Base-by-base conservation (phyloP, 257 asterid species). In the Gentiana straminea region DNA sequence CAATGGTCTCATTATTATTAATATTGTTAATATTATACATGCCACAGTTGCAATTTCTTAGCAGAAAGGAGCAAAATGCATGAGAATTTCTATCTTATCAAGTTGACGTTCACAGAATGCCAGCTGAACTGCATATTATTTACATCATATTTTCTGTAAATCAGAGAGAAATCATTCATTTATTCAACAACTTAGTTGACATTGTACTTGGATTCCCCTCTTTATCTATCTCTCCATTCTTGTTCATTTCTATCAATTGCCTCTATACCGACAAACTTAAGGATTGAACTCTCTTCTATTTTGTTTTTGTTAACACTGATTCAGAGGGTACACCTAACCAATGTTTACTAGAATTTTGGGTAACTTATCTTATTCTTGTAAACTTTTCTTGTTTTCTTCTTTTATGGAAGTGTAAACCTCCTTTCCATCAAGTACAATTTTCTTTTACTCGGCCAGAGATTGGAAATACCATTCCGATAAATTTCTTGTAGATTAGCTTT, bases 291-390 rank as follows among this genome's bases (percentile, higher is more conserved):
- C 7, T 48, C 3, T 51, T 47, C 33, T 49, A 13, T 46, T 24
- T 24, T 24, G 24, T 24, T 24, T 24, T 24, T 24, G 24, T 24
- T 24, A 15, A 24, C 24, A 24, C 24, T 24, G 24, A 24, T 24
- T 24, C 5, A 53, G 12, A 35, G 13, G 39, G 36, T 34, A 10
- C 24, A 3, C 12, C 37, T 32, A 6, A 12, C 41, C 35, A 39
- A 64, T 64, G 69, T 39, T 57, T 48, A 55, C 63, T 4, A 56
- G 58, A 57, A 50, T 64, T 11, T 2, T 8, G 46, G 52, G 63
- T 56, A 64, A 50, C 13, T 49, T 38, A 33, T 13, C 5, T 45
- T 1, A 44, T 34, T 35, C 11, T 5, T 1, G 0, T 44, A 3
- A 5, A 1, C 3, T 35, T 4, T n/a, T 41, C 8, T 13, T 3